These are phyloP conservation scores for Amesomyces nigricolor DNA, from an alignment of 2,329 filamentous ascomycete species.

Conservation along the genomic window DNA sequence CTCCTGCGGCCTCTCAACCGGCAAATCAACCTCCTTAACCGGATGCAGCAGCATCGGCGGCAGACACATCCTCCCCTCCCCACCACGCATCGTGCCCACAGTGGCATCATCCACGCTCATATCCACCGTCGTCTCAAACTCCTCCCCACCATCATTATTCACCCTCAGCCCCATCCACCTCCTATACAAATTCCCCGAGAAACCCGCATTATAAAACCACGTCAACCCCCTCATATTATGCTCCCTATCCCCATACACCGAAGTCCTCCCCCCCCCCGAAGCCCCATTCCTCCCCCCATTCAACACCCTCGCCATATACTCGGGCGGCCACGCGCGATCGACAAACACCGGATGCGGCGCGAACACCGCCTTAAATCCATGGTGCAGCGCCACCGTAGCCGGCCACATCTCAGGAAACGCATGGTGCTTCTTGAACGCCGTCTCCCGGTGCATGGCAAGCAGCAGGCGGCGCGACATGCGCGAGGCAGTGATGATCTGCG, in stretches of 20 bases:
- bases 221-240: conserved; percentile 82
- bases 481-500: conserved; percentile 82
- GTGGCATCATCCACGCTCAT: conserved; percentile 43
- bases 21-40: conserved; percentile 67
- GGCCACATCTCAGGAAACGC: conserved; percentile 99
- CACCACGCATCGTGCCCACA: conserved; percentile 53
- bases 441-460: conserved; percentile 85
- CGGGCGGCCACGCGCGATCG: conserved; percentile 77
- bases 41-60: conserved; percentile 88
- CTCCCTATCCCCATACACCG: conserved; percentile 76
- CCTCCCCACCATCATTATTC: conserved; percentile 71
- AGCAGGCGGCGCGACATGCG: conserved; percentile 77
- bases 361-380: conserved; percentile 88
- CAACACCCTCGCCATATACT: conserved; percentile 70
- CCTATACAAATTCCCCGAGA: conserved; percentile 73
- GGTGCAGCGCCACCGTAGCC: conserved; percentile 77
- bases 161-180: conserved; percentile 81
- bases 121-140: conserved; percentile 61
- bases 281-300: conserved; percentile 74
- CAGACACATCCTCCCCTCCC: conserved; percentile 83
- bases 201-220: conserved; percentile 88
- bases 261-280: conserved; percentile 65
- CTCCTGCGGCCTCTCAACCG: conserved; percentile 51
- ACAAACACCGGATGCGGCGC: conserved; percentile 85
- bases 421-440: conserved; percentile 74